A percentile compares a stretch with the other conserved stretches of the same genome.
phyloP scores from a whole-genome alignment of 371 early-diverging fungal genomes.

The Mortierella sp. region DNA sequence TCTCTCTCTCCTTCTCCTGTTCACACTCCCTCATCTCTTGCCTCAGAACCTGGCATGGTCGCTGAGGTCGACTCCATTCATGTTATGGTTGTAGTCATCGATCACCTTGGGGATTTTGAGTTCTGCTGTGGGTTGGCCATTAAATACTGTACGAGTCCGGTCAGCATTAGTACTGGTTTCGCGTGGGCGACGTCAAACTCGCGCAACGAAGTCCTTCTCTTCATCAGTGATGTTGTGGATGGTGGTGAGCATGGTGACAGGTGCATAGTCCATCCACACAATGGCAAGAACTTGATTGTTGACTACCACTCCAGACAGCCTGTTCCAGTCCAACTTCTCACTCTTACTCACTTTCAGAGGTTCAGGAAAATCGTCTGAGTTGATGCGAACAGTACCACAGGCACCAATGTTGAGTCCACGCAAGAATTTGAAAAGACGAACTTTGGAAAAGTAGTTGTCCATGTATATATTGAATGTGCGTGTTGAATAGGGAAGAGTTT shows the following conservation, averaged over 20 bases:
- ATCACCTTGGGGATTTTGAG: not conserved
- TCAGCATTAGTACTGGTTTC: not conserved
- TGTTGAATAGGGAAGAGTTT: not conserved
- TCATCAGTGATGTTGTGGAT: conserved; percentile 23
- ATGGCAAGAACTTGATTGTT: conserved; percentile 19
- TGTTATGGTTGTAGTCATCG: conserved; percentile 16
- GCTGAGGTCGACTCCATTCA: not conserved
- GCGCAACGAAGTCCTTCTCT: no score
- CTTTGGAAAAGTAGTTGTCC: conserved; percentile 38
- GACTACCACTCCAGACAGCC: conserved; percentile 6
- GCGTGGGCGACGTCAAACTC: not conserved
- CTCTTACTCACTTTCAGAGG: not conserved
- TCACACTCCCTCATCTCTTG: no score
- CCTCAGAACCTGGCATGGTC: no score
- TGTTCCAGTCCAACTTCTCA: conserved; percentile 7
- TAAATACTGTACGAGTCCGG: not conserved
- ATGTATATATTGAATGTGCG: conserved; percentile 22
- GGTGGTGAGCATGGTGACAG: conserved; percentile 38
- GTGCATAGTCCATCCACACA: conserved; percentile 36
- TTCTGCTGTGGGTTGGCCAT: not conserved
- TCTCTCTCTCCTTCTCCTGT: no score
- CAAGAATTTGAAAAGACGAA: conserved; percentile 25
- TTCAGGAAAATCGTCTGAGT: not conserved
- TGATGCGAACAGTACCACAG: conserved; percentile 22
- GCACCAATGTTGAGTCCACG: conserved; percentile 17